Evolutionary conservation across 305 asterid genomes (phyloP), one percentile per base, ranked within the genome.

Genomic region (Rubia occidens): DNA sequence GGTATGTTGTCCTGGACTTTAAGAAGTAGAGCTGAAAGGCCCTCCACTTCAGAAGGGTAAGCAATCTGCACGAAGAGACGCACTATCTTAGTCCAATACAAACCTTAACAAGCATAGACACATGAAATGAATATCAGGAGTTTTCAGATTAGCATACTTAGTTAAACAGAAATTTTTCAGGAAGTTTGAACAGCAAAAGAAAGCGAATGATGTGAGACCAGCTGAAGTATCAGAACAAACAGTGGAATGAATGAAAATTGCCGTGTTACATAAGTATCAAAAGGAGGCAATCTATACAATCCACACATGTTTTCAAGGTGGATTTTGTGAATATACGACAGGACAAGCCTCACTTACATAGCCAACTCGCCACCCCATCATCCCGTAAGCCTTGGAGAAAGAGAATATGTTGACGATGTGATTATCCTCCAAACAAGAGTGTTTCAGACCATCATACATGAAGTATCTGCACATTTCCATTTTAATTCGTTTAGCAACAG

Each of bases 351-450:
- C 65, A 84, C 99, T 86, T 84, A 95, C 99, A 54, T 95, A 95
- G 76, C 99, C 99, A 76, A 95, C 97, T 81, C 99, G 91, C 99
- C 99, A 95, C 67, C 99, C 99, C 99, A 95, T 95, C 99, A 95
- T 95, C 61, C 99, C 99, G 62, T 95, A 89, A 62, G 99, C 99
- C 79, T 95, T 95, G 29, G 99, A 95, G 77, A 95, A 91, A 60
- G 99, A 95, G 71, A 95, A 95, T 65, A 95, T 77, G 73, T 95
- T 91, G 81, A 91, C 90, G 1, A 95, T 82, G 86, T 91, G 99
- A 75, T 81, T 43, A 68, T 60, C 96, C 84, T 95, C 99, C n/a
- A 91, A 3, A 71, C 97, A 88, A 11, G 67, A 76, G 40, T 95
- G 99, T 75, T 88, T 91, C 70, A 85, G 82, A 67, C 96, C 95